Evolutionary conservation across 352 stramenopile genomes (phyloP).

Genomic region (Phytopythium ostracodes): DNA sequence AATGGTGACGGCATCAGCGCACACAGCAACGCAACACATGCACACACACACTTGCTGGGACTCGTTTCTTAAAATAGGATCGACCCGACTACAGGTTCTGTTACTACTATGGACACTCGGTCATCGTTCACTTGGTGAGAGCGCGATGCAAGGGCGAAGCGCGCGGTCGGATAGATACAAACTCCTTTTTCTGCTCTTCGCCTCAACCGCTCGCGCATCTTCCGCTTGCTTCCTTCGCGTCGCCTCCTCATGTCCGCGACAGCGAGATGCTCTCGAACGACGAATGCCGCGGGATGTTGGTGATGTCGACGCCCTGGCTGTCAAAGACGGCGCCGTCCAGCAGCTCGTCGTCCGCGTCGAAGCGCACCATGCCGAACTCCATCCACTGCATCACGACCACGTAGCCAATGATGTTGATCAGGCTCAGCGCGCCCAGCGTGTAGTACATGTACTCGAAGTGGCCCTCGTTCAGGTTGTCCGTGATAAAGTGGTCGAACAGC

Average conservation of each 20-base stretch:
- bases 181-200: too few species aligned
- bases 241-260: slow-evolving; percentile 12
- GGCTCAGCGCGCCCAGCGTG: slow-evolving; percentile 62
- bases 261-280: slow-evolving; percentile 82
- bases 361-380: slow-evolving; percentile 83
- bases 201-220: background rate
- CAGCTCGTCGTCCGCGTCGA: slow-evolving; percentile 66
- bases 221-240: too few species aligned
- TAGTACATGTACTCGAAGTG: slow-evolving; percentile 91
- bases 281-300: slow-evolving; percentile 59
- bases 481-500: slow-evolving; percentile 74
- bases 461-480: slow-evolving; percentile 68
- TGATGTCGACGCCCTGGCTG: slow-evolving; percentile 62
- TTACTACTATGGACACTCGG: slow-evolving; percentile 2
- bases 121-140: background rate
- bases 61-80: slow-evolving; percentile 4
- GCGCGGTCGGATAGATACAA: background rate
- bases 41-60: too few species aligned
- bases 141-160: background rate
- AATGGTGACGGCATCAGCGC: background rate
- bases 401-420: slow-evolving; percentile 72
- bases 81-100: slow-evolving; percentile 1
- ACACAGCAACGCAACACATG: background rate
- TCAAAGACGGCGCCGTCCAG: slow-evolving; percentile 56
- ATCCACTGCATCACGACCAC: slow-evolving; percentile 83